phyloP scores from a whole-genome alignment of 805 yeast species.

The Pichia pseudocactophila region DNA sequence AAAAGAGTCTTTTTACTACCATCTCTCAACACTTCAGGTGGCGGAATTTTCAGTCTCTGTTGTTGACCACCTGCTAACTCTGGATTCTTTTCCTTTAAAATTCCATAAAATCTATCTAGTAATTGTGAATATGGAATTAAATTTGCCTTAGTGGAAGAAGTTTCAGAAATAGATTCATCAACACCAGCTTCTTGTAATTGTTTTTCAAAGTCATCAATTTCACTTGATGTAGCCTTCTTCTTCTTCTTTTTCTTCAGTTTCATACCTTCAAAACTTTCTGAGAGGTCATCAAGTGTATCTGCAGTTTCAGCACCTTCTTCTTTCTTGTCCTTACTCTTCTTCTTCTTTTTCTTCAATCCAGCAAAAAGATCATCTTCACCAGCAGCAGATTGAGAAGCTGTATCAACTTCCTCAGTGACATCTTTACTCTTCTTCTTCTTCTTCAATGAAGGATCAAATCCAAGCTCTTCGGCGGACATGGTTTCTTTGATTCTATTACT shows the following conservation, averaged over 20 bases:
- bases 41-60: slow-evolving; percentile 93
- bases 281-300: slow-evolving; percentile 32
- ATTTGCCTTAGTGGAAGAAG: slow-evolving; percentile 38
- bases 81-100: slow-evolving; percentile 89
- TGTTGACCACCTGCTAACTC: slow-evolving; percentile 96
- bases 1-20: slow-evolving; percentile 94
- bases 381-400: slow-evolving; percentile 31
- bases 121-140: slow-evolving; percentile 63
- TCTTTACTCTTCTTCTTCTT: slow-evolving; percentile 51
- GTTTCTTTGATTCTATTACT: not conserved
- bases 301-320: slow-evolving; percentile 19
- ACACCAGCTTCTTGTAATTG: slow-evolving; percentile 88
- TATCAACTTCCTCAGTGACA: slow-evolving; percentile 29
- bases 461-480: slow-evolving; percentile 35
- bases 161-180: slow-evolving; percentile 34
- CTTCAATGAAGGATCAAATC: slow-evolving; percentile 70
- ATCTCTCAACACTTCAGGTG: slow-evolving; percentile 94
- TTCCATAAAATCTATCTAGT: slow-evolving; percentile 75
- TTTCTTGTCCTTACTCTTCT: slow-evolving; percentile 45
- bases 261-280: slow-evolving; percentile 61
- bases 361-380: slow-evolving; percentile 56
- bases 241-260: slow-evolving; percentile 75
- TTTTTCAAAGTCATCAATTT: slow-evolving; percentile 76
- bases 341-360: slow-evolving; percentile 80
- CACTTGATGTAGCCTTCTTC: slow-evolving; percentile 51